Evolutionary conservation across 768 basidiomycete genomes (phyloP).

Genomic region (Mycena sanguinolenta): DNA sequence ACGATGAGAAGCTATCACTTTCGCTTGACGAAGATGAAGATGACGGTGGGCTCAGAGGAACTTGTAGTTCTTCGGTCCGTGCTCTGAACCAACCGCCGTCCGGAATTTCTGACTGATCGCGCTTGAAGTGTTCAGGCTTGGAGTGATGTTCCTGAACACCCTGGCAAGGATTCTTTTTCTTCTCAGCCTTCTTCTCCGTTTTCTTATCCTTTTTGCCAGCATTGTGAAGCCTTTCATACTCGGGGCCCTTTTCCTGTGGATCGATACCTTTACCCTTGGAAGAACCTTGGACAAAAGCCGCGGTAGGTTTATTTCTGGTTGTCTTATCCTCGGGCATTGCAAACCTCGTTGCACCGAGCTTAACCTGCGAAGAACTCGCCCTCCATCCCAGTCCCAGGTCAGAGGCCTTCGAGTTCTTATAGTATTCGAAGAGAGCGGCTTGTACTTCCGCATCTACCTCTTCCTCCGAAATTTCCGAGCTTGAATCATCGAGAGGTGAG

Average conservation of each 20-base stretch:
- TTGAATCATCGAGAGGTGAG: too few relatives aligned
- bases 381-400: conserved; percentile 5
- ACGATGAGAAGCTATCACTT: too few relatives aligned
- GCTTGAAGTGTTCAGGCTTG: conserved; percentile 1
- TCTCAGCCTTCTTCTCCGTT: not conserved
- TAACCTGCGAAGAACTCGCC: not conserved
- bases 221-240: not conserved
- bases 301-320: too few relatives aligned
- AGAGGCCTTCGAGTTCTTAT: not conserved
- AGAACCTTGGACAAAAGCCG: too few relatives aligned
- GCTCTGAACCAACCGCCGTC: not conserved
- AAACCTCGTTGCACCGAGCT: not conserved
- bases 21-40: not conserved
- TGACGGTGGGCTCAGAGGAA: not conserved
- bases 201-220: not conserved
- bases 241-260: not conserved
- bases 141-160: conserved; percentile 3
- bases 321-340: not conserved
- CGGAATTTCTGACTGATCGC: not conserved
- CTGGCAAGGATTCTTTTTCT: too few relatives aligned
- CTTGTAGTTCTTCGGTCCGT: not conserved
- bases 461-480: too few relatives aligned
- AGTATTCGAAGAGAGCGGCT: conserved; percentile 1
- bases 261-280: conserved; percentile 4
- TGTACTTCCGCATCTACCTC: not conserved